Evolutionary conservation across 2,329 filamentous ascomycete genomes (phyloP).

Genomic region (Delphinella strobiligena): DNA sequence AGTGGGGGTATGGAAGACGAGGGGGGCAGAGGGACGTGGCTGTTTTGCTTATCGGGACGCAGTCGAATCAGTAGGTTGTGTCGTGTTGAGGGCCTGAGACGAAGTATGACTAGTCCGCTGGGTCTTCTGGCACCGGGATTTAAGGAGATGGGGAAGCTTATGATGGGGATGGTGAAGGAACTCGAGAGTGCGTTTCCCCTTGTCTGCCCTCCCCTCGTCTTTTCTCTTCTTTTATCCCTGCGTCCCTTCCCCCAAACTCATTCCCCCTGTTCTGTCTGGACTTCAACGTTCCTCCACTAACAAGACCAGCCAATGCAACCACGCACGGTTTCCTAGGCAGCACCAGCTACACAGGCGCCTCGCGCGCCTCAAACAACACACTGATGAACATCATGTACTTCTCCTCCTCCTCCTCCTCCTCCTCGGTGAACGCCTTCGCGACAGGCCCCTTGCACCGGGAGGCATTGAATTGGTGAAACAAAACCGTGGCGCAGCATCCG

Average conservation of each 20-base stretch:
- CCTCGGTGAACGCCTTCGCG: conserved; percentile 41
- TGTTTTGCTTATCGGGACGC: conserved; percentile 28
- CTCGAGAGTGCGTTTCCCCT: conserved; percentile 14
- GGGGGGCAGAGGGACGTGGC: conserved; percentile 21
- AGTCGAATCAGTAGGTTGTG: conserved; percentile 20
- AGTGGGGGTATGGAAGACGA: conserved; percentile 20
- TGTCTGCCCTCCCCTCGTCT: too few relatives aligned
- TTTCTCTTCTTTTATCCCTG: too few relatives aligned
- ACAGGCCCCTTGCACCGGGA: conserved; percentile 36
- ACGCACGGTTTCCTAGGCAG: conserved; percentile 37
- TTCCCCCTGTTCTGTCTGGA: too few relatives aligned
- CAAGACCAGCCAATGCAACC: conserved; percentile 19
- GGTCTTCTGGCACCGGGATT: conserved; percentile 36
- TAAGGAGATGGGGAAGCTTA: conserved; percentile 26
- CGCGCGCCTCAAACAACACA: conserved; percentile 29
- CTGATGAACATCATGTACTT: conserved; percentile 39
- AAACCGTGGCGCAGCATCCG: conserved; percentile 17
- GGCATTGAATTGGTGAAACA: conserved; percentile 38
- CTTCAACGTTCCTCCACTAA: too few relatives aligned
- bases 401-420: conserved; percentile 32
- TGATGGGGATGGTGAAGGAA: conserved; percentile 26
- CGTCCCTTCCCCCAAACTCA: too few relatives aligned
- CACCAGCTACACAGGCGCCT: conserved; percentile 28
- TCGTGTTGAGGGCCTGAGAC: not conserved
- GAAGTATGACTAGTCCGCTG: conserved; percentile 28